These are phyloP conservation scores for Paramecium tetraurelia DNA, from an alignment of 73 alveolate genomes.

Conservation along the genomic window DNA sequence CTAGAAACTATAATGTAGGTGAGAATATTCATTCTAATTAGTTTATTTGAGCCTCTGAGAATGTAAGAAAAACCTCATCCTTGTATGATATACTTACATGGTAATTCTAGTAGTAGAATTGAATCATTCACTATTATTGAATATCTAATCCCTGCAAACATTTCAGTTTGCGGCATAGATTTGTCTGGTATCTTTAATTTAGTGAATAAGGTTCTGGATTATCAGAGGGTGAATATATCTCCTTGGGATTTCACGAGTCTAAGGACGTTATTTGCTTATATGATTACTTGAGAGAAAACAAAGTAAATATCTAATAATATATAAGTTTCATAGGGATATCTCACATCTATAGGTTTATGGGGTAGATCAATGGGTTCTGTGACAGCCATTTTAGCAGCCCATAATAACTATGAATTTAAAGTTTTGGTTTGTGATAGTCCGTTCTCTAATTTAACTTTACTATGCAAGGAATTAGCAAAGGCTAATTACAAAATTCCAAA, in stretches of 20 bases:
- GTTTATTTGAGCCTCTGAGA: conserved; percentile 49
- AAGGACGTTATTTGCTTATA: conserved; percentile 75
- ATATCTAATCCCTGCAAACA: conserved; percentile 63
- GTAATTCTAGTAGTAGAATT: conserved; percentile 71
- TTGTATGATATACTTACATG: conserved; percentile 84
- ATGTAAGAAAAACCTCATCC: conserved; percentile 48
- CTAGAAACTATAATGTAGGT: conserved; percentile 27
- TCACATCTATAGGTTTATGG: conserved; percentile 86
- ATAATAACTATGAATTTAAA: background rate
- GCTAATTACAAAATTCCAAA: background rate
- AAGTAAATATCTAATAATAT: conserved; percentile 5
- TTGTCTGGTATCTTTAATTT: conserved; percentile 56
- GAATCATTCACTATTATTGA: conserved; percentile 66
- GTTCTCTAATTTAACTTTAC: conserved; percentile 3
- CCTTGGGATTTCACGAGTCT: conserved; percentile 86
- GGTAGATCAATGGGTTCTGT: conserved; percentile 95
- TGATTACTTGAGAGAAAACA: conserved; percentile 71
- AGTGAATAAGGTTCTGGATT: conserved; percentile 80
- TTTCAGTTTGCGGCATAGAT: conserved; percentile 81
- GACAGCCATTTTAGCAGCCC: conserved; percentile 81
- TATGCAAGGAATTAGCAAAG: conserved; percentile 6
- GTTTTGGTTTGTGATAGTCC: conserved; percentile 48
- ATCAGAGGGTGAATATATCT: conserved; percentile 90
- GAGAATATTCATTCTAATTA: background rate
- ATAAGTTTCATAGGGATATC: conserved; percentile 12